These are phyloP conservation scores for Pneumocystis wakefieldiae DNA, from an alignment of 1,139 yeast genomes.

Conservation along the genomic window DNA sequence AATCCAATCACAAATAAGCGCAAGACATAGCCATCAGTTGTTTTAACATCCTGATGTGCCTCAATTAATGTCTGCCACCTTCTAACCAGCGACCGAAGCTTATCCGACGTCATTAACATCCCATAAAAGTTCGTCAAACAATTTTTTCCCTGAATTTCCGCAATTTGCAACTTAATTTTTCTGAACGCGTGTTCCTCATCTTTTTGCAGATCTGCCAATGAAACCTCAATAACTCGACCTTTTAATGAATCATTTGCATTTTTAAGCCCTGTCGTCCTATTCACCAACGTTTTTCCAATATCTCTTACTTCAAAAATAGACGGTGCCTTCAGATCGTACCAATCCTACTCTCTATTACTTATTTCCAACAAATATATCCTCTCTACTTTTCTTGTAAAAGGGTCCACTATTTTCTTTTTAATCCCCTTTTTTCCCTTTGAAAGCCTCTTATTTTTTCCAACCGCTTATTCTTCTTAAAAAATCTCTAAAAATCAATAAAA, in stretches of 20 bases:
- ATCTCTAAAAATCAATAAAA: no score
- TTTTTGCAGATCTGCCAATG: conserved; percentile 81
- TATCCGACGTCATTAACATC: conserved; percentile 79
- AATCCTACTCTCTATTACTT: conserved; percentile 17
- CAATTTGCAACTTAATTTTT: conserved; percentile 78
- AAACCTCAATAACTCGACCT: conserved; percentile 80
- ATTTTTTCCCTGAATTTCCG: conserved; percentile 87
- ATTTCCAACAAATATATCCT: not conserved
- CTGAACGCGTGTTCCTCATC: conserved; percentile 87
- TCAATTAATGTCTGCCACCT: conserved; percentile 89
- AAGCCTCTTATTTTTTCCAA: conserved; percentile 93
- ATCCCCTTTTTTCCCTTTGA: conserved; percentile 92
- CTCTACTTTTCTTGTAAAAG: conserved; percentile 76
- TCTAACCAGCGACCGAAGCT: conserved; percentile 79
- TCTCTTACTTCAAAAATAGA: conserved; percentile 86
- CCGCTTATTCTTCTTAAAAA: conserved; percentile 40
- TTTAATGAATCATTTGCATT: conserved; percentile 83
- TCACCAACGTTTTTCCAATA: conserved; percentile 86
- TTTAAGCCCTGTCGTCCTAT: conserved; percentile 87
- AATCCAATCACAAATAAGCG: conserved; percentile 82
- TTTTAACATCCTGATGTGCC: conserved; percentile 83
- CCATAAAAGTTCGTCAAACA: conserved; percentile 92
- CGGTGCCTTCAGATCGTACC: conserved; percentile 93
- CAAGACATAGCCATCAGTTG: conserved; percentile 77
- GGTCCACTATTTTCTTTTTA: conserved; percentile 92